Base-by-base conservation (phyloP, 169 alveolate genomes). In the Eimeria falciformis region DNA sequence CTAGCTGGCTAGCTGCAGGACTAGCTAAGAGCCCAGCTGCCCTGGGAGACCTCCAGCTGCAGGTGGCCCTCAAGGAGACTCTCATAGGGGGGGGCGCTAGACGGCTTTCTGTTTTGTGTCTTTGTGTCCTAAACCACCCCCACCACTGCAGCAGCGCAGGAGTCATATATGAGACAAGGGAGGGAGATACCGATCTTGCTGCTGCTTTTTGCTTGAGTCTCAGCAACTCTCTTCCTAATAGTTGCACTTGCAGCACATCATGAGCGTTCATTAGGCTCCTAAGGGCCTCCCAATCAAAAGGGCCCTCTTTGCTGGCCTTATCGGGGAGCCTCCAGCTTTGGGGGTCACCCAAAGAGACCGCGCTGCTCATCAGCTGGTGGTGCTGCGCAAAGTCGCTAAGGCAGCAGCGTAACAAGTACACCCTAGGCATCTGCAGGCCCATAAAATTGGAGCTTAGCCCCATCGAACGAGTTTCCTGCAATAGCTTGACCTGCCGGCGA, bases 101-200 rank as follows among this genome's bases (percentile, higher is more conserved):
- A 43, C 40, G 33, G 62, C 0, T 33, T 5, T 1, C 9, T 33
- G 3, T 7, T 1, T 37, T 40, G 58, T 40, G 40, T 50, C 25
- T 43, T 5, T 73, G 83, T 40, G 3, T n/a, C 40, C 43, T 5
- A 73, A 7, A 21, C 83, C 62, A 73, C 0, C 33, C 62, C 82
- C 82, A 69, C 55, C 50, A 69, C 33, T 73, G 83, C 83, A 73
- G 83, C 56, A 37, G 33, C 18, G 45, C 62, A 14, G 83, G 83
- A 37, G 43, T 25, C 83, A 73, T 73, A 40, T 33, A 73, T 18
- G 83, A 73, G 33, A 43, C 83, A 73, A 27, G 37, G 11, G 40
- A 29, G 5, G 83, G 83, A 43, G 83, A 12, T 33, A 73, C 56
- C 25, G 21, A 45, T 7, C 18, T 50, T 18, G 14, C 62, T 18